Percentiles rank a stretch among this genome's conserved stretches.
Conservation (phyloP, 148 eudicot genomes). For the Rhododendron griersonianum region DNA sequence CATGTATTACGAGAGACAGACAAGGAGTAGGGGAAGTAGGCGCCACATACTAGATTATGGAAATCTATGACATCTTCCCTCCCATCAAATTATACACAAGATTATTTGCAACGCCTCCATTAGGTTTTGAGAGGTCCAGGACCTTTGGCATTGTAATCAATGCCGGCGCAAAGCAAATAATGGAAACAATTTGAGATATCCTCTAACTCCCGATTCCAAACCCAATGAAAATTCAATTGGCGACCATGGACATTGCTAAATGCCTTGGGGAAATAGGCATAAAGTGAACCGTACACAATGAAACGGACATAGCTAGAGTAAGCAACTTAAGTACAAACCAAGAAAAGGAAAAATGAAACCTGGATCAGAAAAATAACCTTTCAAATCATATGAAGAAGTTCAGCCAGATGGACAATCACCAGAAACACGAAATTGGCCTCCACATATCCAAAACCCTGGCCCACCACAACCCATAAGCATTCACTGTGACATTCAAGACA, state of each 20-base stretch:
- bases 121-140: background rate
- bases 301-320: background rate
- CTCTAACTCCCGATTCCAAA: background rate
- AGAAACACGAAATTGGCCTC: constrained; percentile 28
- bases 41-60: background rate
- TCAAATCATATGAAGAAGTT: constrained; percentile 22
- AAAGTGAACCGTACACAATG: background rate
- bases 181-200: background rate
- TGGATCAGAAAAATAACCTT: constrained; percentile 23
- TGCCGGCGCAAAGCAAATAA: too few relatives aligned
- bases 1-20: background rate
- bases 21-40: background rate
- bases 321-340: constrained; percentile 3
- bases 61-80: background rate
- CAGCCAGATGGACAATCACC: constrained; percentile 42
- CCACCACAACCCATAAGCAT: constrained; percentile 52
- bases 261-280: background rate
- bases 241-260: background rate
- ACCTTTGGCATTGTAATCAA: background rate
- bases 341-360: background rate
- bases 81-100: background rate
- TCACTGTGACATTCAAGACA: constrained; percentile 27
- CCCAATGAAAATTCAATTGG: background rate
- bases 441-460: constrained; percentile 27
- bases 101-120: background rate